Evolutionary conservation across 2,329 filamentous ascomycete genomes (phyloP), one percentile per base, ranked within the genome.

Genomic region (Aspergillus sp.): DNA sequence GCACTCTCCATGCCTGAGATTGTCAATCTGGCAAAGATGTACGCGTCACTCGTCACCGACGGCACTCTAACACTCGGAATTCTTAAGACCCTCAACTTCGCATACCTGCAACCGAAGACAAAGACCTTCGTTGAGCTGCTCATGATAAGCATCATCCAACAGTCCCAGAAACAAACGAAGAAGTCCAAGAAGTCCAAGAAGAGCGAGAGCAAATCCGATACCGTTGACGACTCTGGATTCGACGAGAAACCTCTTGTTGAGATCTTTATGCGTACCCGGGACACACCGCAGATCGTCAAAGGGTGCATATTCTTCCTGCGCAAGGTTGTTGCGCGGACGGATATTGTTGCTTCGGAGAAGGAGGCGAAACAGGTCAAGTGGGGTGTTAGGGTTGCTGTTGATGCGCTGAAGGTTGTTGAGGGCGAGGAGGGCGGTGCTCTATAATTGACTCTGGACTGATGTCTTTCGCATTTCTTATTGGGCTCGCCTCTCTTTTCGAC

Each of bases 251-350:
- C 81, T 1, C 78, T 96, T 30, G 80, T 85, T 64, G 87, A 87
- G 53, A 79, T 92, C 1, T 91, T 97, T 73, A 79, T 84, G 19
- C 85, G 85, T 11, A 85, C 87, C 0, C 85, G 85, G 61, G 86
- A 87, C 38, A 83, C 86, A 2, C 87, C 88, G 0, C 85, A 89
- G 60, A 84, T 97, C 64, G 87, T 89, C 5, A 86, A 86, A 59
- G 91, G 91, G 0, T 72, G 97, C 66, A 88, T 91, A 64, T 96
- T 89, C 76, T 95, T 97, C 72, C 72, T 98, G 56, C 86, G 87
- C 71, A 93, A 90, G 74, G 85, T 90, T 49, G 84, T 97, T 17
- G 82, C 85, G 4, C 90, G 88, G 73, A 90, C 89, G 0, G 85
- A 87, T 68, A 71, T 84, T 60, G 76, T 80, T 23, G 77, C 77